These are phyloP conservation scores for Pythium rishiriense DNA, from an alignment of 352 stramenopile genomes.

Conservation along the genomic window DNA sequence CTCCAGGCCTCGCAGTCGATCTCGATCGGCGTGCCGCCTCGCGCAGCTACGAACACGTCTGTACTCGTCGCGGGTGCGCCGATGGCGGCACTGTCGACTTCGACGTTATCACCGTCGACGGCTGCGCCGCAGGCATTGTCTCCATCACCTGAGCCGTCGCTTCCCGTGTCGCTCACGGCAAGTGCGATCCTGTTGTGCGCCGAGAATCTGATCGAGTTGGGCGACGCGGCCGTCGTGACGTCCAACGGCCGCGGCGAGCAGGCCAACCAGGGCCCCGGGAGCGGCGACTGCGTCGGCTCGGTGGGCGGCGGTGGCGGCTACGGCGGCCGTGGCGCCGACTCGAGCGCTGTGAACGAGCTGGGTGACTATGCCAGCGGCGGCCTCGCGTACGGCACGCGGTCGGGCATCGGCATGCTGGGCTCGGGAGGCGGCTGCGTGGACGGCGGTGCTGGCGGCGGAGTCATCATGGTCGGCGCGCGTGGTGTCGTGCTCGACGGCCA, in stretches of 20 bases:
- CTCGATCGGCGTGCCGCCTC: constrained; percentile 32
- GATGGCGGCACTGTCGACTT: neutral
- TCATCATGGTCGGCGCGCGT: constrained; percentile 62
- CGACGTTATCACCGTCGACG: too few relatives aligned
- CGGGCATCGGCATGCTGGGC: constrained; percentile 64
- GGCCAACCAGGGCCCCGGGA: constrained; percentile 65
- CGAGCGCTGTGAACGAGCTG: constrained; percentile 47
- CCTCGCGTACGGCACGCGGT: constrained; percentile 65
- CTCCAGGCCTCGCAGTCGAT: constrained; percentile 57
- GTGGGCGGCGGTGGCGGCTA: constrained; percentile 73
- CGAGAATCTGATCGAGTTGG: constrained; percentile 46
- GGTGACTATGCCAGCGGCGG: constrained; percentile 66
- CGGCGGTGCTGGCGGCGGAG: constrained; percentile 63
- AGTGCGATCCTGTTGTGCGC: constrained; percentile 67
- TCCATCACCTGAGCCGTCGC: neutral
- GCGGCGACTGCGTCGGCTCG: constrained; percentile 52
- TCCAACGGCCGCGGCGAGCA: constrained; percentile 62
- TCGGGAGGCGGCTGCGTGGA: constrained; percentile 71
- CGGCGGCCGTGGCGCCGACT: constrained; percentile 69
- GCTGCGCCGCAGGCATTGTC: neutral
- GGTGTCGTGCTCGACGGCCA: constrained; percentile 70
- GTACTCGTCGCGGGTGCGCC: neutral
- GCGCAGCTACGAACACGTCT: neutral
- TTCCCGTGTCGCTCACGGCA: constrained; percentile 39
- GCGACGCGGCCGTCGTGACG: constrained; percentile 41